Percentiles rank a stretch among this genome's conserved stretches.
Evolutionary conservation across 257 asterid species (phyloP).

Genomic region (Salvia rosmarinus): DNA sequence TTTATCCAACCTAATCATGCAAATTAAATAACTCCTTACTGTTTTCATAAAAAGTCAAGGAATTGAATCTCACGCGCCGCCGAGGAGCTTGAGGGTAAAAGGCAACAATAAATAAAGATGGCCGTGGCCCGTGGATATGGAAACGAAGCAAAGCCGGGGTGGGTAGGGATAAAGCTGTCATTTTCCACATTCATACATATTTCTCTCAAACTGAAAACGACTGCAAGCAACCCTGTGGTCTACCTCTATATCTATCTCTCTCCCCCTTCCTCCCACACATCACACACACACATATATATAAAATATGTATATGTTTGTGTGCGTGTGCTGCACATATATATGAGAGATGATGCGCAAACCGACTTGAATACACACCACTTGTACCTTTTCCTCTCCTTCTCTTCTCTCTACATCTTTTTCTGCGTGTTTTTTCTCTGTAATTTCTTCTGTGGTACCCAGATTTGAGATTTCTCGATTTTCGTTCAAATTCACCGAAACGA

Average conservation of each 20-base stretch:
- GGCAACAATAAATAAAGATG: slow-evolving; percentile 31
- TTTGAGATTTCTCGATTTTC: not conserved
- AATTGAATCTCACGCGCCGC: slow-evolving; percentile 22
- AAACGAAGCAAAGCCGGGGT: not conserved
- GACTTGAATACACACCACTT: slow-evolving; percentile 37
- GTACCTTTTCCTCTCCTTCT: not conserved
- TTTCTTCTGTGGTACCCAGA: slow-evolving; percentile 6
- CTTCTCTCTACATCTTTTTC: not conserved
- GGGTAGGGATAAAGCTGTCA: slow-evolving; percentile 40
- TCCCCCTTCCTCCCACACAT: slow-evolving; percentile 1
- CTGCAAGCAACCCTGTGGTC: slow-evolving; percentile 80
- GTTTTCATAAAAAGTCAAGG: not conserved
- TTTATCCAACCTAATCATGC: no score
- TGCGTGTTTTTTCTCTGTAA: not conserved
- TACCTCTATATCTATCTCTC: slow-evolving; percentile 39
- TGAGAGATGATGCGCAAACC: slow-evolving; percentile 40
- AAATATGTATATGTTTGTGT: not conserved
- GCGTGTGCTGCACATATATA: slow-evolving; percentile 19
- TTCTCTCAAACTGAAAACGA: slow-evolving; percentile 63
- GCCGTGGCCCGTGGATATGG: slow-evolving; percentile 24
- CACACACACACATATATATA: not conserved
- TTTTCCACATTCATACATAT: slow-evolving; percentile 34
- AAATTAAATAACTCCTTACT: no score
- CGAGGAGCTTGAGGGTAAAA: slow-evolving; percentile 18
- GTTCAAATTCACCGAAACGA: not conserved